Base-by-base conservation (phyloP, 164 flowering plant species). In the Piper betle region DNA sequence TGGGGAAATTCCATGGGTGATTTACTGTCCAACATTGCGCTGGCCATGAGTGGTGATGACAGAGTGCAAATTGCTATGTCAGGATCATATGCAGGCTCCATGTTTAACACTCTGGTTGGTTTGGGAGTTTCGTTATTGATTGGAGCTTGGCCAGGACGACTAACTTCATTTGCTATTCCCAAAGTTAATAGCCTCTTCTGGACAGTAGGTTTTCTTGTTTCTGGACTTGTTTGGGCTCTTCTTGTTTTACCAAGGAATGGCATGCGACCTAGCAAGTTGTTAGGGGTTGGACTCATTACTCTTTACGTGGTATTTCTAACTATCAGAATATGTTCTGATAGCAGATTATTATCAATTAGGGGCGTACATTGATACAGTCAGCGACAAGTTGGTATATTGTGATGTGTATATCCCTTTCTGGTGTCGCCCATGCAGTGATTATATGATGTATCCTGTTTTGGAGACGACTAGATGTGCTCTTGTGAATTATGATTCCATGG, bases 1-100 rank as follows among this genome's bases (percentile, higher is more conserved):
- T 93, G 99, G 97, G 99, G 99, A 0, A 93, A 90, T 64, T 93
- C 99, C 9, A 84, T 90, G 86, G 99, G 96, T 43, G 99, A 87
- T 75, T 67, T 93, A 65, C 81, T 88, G 69, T 86, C 96, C 3
- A 87, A 86, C 69, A 66, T 82, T 60, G 87, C 92, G 16, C 55
- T 93, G 83, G 85, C 97, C 4, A 68, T 80, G 78, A 79, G 81
- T 66, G 96, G 96, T 53, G 94, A 84, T 18, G 96, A 86, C 48
- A 82, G 99, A 1, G 92, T 84, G 40, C 97, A 93, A 74, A 88
- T 87, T 64, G 97, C 97, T 2, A 42, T 90, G 61, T 87, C 99
- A 1, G 99, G 99, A 42, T 89, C 96, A 78, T 88, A 86, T 74
- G 99, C 99, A 5, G 97, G 99, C 39, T 96, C 97, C 5, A 87